Evolutionary conservation across 345 rosid species (phyloP).

Genomic region (Eucalyptus fibrosa): DNA sequence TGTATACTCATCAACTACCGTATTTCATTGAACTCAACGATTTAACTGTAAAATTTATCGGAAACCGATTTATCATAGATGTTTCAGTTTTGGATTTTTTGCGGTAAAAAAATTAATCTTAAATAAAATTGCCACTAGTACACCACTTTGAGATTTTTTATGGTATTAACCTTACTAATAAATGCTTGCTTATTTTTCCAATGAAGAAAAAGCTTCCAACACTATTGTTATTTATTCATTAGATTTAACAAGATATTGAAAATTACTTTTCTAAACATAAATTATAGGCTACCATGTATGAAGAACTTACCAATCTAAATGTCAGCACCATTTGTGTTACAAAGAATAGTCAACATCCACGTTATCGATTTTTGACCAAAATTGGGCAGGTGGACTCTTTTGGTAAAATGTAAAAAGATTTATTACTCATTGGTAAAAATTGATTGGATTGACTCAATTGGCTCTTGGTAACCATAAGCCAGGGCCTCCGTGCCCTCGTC

Average conservation of each 20-base stretch:
- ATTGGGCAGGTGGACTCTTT: too few species aligned
- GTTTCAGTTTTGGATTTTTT: rapidly evolving
- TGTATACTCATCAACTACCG: rapidly evolving
- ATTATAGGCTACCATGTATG: too few species aligned
- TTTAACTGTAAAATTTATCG: too few species aligned
- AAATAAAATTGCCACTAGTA: too few species aligned
- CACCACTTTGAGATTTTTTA: rapidly evolving
- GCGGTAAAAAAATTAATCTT: rapidly evolving
- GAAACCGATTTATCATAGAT: rapidly evolving
- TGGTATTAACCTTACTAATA: too few species aligned
- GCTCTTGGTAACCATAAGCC: rapidly evolving
- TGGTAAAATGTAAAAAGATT: rapidly evolving
- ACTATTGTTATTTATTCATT: not conserved
- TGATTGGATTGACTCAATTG: too few species aligned
- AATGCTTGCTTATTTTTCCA: not conserved
- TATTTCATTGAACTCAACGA: too few species aligned
- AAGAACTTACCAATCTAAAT: too few species aligned
- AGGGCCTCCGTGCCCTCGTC: rapidly evolving
- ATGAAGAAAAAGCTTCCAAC: not conserved
- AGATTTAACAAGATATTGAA: not conserved
- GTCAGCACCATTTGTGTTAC: rapidly evolving
- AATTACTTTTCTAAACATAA: not conserved
- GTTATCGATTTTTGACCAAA: rapidly evolving
- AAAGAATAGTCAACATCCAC: rapidly evolving
- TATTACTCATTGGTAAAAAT: too few species aligned